These are phyloP conservation scores for Trichoderma sp. DNA, from an alignment of 2,329 filamentous ascomycete genomes.

Conservation along the genomic window DNA sequence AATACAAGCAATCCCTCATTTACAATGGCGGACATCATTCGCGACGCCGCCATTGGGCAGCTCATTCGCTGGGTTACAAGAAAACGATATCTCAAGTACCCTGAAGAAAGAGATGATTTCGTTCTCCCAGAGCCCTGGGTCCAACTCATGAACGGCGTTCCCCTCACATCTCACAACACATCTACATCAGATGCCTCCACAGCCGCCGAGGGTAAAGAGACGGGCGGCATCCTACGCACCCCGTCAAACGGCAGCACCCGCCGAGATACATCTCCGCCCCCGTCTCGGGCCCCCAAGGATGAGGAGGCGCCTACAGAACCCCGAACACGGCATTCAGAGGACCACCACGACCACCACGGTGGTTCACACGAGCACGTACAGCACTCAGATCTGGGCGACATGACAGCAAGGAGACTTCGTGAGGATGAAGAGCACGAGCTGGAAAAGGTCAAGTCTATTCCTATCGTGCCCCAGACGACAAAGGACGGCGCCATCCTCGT, in stretches of 20 bases:
- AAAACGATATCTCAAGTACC: slow-evolving; percentile 55
- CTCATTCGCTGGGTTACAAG: slow-evolving; percentile 53
- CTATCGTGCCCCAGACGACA: slow-evolving; percentile 49
- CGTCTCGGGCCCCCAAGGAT: slow-evolving; percentile 3
- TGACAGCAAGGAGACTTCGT: neutral
- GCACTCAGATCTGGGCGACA: slow-evolving; percentile 11
- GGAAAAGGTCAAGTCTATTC: slow-evolving; percentile 47
- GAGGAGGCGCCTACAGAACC: slow-evolving; percentile 15
- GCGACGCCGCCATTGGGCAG: slow-evolving; percentile 59
- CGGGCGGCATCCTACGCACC: slow-evolving; percentile 2
- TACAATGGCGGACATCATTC: slow-evolving; percentile 39
- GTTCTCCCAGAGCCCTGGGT: slow-evolving; percentile 45
- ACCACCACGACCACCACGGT: neutral
- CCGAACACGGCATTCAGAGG: neutral
- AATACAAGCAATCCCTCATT: neutral
- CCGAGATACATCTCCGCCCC: neutral
- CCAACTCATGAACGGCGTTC: slow-evolving; percentile 33
- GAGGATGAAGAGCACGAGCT: slow-evolving; percentile 36
- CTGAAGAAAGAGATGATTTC: slow-evolving; percentile 58
- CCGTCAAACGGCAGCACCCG: slow-evolving; percentile 18
- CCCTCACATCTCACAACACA: slow-evolving; percentile 21
- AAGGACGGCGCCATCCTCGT: slow-evolving; percentile 52
- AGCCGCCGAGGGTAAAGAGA: slow-evolving; percentile 24
- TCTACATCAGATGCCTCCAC: slow-evolving; percentile 28
- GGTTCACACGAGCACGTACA: slow-evolving; percentile 19